These are phyloP conservation scores for Agaricus blazei DNA, from an alignment of 768 basidiomycete species.

Conservation along the genomic window DNA sequence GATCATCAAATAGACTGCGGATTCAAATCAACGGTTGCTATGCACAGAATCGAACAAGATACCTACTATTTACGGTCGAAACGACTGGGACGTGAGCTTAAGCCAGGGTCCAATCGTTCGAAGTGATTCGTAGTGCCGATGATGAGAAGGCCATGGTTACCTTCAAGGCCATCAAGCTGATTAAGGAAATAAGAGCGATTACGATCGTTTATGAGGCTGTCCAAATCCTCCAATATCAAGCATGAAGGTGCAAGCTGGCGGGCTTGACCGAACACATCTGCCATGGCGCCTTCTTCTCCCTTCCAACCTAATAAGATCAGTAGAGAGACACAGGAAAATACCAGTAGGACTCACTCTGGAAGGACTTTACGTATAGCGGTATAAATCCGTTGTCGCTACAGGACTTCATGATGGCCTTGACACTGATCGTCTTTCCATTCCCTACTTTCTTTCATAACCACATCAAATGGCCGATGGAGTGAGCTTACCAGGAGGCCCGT, in stretches of 20 bases:
- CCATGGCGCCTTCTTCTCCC: slow-evolving; percentile 68
- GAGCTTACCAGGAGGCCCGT: slow-evolving; percentile 66
- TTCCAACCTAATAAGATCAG: slow-evolving; percentile 35
- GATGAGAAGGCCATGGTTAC: slow-evolving; percentile 75
- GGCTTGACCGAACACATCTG: slow-evolving; percentile 66
- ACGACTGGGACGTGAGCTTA: slow-evolving; percentile 74
- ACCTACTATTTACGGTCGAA: slow-evolving; percentile 86
- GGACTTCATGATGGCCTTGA: slow-evolving; percentile 79
- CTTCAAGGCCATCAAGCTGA: slow-evolving; percentile 74
- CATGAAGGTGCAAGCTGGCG: slow-evolving; percentile 65
- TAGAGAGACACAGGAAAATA: not conserved
- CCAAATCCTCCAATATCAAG: slow-evolving; percentile 54
- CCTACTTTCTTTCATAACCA: slow-evolving; percentile 30
- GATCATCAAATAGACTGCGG: slow-evolving; percentile 68
- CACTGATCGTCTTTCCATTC: slow-evolving; percentile 80
- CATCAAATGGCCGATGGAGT: not conserved
- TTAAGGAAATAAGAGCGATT: slow-evolving; percentile 90
- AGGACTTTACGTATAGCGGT: slow-evolving; percentile 80
- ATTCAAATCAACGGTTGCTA: not conserved
- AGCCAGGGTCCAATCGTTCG: slow-evolving; percentile 69
- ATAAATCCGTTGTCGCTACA: slow-evolving; percentile 57
- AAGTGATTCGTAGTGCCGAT: slow-evolving; percentile 84
- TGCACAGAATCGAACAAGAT: not conserved
- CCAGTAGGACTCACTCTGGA: slow-evolving; percentile 46
- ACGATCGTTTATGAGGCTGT: slow-evolving; percentile 70